Evolutionary conservation across 2,329 filamentous ascomycete genomes (phyloP).

Genomic region (Pestalotiopsis sp.): DNA sequence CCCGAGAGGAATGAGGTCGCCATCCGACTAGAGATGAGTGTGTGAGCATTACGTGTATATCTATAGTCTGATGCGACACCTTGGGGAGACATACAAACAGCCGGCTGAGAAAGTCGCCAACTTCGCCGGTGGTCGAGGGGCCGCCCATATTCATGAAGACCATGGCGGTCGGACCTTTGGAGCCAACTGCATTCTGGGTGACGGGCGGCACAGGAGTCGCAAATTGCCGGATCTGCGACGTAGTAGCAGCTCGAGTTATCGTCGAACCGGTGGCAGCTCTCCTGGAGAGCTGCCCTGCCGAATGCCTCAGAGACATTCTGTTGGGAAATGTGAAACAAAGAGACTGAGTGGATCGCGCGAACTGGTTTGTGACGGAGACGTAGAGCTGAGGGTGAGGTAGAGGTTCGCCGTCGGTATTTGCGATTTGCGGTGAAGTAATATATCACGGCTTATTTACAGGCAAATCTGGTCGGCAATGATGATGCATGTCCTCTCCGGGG

Average conservation of each 20-base stretch:
- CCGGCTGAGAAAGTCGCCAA: slow-evolving; percentile 84
- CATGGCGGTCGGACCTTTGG: slow-evolving; percentile 88
- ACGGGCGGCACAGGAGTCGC: slow-evolving; percentile 73
- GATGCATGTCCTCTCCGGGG: background rate
- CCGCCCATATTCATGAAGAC: slow-evolving; percentile 99
- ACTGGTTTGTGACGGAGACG: background rate
- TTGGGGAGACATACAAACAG: slow-evolving; percentile 71
- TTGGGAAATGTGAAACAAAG: background rate
- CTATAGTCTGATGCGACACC: background rate
- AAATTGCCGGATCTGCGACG: slow-evolving; percentile 44
- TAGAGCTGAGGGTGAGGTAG: background rate
- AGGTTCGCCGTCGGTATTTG: background rate
- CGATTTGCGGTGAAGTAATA: background rate
- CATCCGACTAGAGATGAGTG: slow-evolving; percentile 68
- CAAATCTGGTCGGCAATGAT: background rate
- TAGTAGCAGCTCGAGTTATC: slow-evolving; percentile 23
- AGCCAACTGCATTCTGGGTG: slow-evolving; percentile 70
- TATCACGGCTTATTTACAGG: background rate
- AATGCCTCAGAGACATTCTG: slow-evolving; percentile 41
- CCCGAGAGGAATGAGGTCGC: slow-evolving; percentile 92
- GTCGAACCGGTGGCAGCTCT: slow-evolving; percentile 25
- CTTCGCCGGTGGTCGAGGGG: slow-evolving; percentile 83
- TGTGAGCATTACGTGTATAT: background rate
- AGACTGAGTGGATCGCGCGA: background rate
- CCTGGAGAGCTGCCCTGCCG: slow-evolving; percentile 36